Evolutionary conservation across 2,329 filamentous ascomycete genomes (phyloP).

Genomic region (Diaporthe capsici): DNA sequence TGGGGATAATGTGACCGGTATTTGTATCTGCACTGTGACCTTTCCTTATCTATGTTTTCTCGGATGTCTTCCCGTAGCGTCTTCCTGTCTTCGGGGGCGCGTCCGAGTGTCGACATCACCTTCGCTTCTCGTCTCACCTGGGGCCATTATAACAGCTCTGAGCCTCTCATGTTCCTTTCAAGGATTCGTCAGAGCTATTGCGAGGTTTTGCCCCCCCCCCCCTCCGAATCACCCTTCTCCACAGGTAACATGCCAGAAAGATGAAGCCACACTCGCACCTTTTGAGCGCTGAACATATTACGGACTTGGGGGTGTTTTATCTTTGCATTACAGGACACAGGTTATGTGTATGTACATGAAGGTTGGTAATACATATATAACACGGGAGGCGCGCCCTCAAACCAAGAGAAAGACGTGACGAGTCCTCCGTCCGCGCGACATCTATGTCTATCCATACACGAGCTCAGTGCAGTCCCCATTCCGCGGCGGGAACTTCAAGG

Average conservation of each 20-base stretch:
- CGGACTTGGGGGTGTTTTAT: neutral
- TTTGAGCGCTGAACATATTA: neutral
- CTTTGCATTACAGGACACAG: conserved; percentile 2
- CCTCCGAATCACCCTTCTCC: neutral
- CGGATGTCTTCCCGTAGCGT: neutral
- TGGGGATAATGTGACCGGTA: neutral
- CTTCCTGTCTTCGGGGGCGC: neutral
- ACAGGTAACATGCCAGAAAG: neutral
- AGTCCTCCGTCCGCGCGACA: neutral
- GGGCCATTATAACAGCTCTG: neutral
- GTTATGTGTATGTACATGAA: conserved; percentile 18
- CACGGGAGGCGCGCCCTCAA: neutral
- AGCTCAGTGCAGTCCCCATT: neutral
- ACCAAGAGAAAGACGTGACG: neutral
- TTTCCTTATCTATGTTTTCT: neutral
- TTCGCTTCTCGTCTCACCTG: neutral
- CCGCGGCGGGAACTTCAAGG: no score
- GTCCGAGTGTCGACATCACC: neutral
- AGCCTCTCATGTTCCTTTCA: neutral
- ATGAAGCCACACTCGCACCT: neutral
- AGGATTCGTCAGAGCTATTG: no score
- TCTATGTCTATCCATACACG: conserved; percentile 10
- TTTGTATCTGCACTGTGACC: neutral
- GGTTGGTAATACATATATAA: conserved; percentile 1
- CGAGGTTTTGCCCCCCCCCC: no score